phyloP scores from a whole-genome alignment of 2,329 filamentous ascomycete species.

The Ophiostoma angusticollis region DNA sequence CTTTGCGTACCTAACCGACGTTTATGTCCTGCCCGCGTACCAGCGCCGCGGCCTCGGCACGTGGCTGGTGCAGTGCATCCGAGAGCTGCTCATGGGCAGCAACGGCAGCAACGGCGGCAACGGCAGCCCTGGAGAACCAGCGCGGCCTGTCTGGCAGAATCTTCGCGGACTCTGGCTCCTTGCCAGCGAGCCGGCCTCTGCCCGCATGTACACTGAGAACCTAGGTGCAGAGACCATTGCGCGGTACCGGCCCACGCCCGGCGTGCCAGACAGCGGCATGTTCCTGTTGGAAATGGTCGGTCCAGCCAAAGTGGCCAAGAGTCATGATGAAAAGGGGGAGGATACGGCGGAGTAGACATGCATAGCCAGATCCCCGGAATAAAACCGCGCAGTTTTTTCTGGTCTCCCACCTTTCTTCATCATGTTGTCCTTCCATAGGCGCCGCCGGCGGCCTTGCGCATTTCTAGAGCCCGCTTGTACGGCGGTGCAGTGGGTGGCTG shows the following conservation, averaged over 20 bases:
- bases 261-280: conserved; percentile 10
- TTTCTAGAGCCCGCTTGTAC: conserved; percentile 81
- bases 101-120: background rate
- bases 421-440: conserved; percentile 43
- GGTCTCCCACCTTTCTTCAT: no score
- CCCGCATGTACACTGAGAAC: conserved; percentile 34
- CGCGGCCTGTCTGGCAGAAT: conserved; percentile 37
- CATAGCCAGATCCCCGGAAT: no score
- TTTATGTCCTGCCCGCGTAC: conserved; percentile 48
- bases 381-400: no score
- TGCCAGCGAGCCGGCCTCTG: conserved; percentile 24
- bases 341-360: background rate
- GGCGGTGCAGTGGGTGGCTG: conserved; percentile 93
- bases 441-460: conserved; percentile 62
- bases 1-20: conserved; percentile 57
- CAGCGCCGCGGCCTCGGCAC: conserved; percentile 50
- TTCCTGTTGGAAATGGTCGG: conserved; percentile 28
- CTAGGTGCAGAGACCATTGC: conserved; percentile 27
- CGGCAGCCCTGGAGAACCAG: conserved; percentile 25
- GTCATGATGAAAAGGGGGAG: background rate
- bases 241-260: conserved; percentile 9
- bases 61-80: conserved; percentile 50
- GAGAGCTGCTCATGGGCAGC: conserved; percentile 37
- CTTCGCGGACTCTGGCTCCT: conserved; percentile 47
- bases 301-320: conserved; percentile 14